Percentiles rank a stretch among this genome's conserved stretches.
Conservation (phyloP, 2,329 filamentous ascomycete genomes). For the Onygenales sp. region DNA sequence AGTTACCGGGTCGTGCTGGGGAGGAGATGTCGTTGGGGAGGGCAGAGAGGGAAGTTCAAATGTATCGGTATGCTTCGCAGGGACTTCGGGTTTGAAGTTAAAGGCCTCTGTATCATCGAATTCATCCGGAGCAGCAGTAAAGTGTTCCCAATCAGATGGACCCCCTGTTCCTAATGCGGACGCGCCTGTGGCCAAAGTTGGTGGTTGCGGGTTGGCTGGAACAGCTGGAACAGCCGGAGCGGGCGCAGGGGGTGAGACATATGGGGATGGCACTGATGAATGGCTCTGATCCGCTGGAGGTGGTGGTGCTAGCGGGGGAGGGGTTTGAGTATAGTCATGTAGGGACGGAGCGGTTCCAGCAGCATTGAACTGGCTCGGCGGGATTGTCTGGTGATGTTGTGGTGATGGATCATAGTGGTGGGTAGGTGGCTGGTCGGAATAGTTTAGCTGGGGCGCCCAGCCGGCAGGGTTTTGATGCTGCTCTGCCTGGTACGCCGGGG, state of each 20-base stretch:
- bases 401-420: slow-evolving; percentile 22
- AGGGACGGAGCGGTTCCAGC: neutral
- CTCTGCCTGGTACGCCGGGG: slow-evolving; percentile 27
- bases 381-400: slow-evolving; percentile 10
- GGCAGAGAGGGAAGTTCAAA: slow-evolving; percentile 7
- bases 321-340: slow-evolving; percentile 3
- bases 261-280: slow-evolving; percentile 3
- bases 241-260: slow-evolving; percentile 16
- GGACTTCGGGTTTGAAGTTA: slow-evolving; percentile 4
- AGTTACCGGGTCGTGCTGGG: neutral
- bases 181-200: slow-evolving; percentile 4
- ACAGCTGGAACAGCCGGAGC: slow-evolving; percentile 10
- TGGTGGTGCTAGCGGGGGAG: slow-evolving; percentile 8
- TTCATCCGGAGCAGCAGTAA: slow-evolving; percentile 24
- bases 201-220: slow-evolving; percentile 3
- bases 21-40: neutral
- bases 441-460: slow-evolving; percentile 19
- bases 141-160: slow-evolving; percentile 41
- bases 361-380: neutral
- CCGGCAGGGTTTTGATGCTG: slow-evolving; percentile 18
- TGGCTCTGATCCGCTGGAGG: slow-evolving; percentile 4
- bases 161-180: slow-evolving; percentile 33
- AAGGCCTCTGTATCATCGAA: slow-evolving; percentile 24
- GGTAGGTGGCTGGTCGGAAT: slow-evolving; percentile 20
- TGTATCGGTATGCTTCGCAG: slow-evolving; percentile 5